phyloP scores from a whole-genome alignment of 148 eudicot species.

The Vaccinium darrowii region DNA sequence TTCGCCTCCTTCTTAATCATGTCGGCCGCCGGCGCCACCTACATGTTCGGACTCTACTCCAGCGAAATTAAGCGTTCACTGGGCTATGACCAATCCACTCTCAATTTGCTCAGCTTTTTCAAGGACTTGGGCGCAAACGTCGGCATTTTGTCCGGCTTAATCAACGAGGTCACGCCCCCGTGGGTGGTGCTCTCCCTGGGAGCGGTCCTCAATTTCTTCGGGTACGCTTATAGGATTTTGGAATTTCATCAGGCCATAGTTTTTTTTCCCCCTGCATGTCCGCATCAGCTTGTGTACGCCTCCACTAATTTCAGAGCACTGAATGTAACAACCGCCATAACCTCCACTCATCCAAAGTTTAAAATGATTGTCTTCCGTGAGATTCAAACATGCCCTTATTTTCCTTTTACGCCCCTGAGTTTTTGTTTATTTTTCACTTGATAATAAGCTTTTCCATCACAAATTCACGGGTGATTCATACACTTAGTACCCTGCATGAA shows the following conservation, averaged over 20 bases:
- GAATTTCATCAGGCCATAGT: background rate
- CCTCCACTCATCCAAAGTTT: no score
- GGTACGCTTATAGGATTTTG: conserved; percentile 3
- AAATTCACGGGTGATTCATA: no score
- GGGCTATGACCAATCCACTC: conserved; percentile 38
- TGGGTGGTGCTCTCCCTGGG: conserved; percentile 34
- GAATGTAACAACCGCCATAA: no score
- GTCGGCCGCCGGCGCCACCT: conserved; percentile 39
- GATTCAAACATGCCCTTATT: no score
- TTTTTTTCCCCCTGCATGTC: no score
- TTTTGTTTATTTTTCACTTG: no score
- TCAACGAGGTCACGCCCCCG: conserved; percentile 37
- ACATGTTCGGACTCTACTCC: conserved; percentile 39
- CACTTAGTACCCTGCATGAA: no score
- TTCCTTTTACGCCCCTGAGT: no score
- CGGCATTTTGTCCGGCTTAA: conserved; percentile 15
- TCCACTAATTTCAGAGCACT: no score
- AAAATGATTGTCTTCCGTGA: no score
- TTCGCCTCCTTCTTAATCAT: conserved; percentile 37
- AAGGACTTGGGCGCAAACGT: conserved; percentile 38
- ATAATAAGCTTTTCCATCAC: no score
- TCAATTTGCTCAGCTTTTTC: conserved; percentile 35
- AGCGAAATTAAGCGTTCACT: conserved; percentile 7
- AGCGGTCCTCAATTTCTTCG: conserved; percentile 33
- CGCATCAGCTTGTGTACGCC: no score